Conservation (phyloP, 352 stramenopile genomes). For the Phytophthora chlamydospora region DNA sequence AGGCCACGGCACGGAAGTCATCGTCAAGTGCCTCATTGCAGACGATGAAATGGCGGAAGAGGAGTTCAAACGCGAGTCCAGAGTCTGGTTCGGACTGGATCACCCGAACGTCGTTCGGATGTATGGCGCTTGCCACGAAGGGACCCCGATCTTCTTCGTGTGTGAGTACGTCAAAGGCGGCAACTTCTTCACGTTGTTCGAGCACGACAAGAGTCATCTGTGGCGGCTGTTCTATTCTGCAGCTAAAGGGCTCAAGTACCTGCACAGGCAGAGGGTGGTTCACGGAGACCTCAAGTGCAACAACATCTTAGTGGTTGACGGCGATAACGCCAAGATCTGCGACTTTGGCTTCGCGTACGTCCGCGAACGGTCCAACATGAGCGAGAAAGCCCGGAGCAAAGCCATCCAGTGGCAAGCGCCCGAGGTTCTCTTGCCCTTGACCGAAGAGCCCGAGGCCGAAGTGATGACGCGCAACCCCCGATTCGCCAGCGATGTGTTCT, state of each 20-base stretch:
- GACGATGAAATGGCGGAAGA: conserved; percentile 7
- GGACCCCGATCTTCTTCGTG: conserved; percentile 26
- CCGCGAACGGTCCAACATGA: conserved; percentile 18
- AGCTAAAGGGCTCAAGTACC: conserved; percentile 52
- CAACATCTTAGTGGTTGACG: conserved; percentile 72
- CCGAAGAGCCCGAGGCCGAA: not conserved
- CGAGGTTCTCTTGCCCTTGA: conserved; percentile 17
- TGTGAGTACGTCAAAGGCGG: conserved; percentile 28
- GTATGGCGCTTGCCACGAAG: conserved; percentile 42
- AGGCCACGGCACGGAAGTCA: conserved; percentile 17
- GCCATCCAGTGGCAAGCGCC: conserved; percentile 34
- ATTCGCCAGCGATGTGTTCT: conserved; percentile 32
- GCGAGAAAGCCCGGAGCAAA: conserved; percentile 4
- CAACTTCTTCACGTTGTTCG: conserved; percentile 33
- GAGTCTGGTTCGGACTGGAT: conserved; percentile 36
- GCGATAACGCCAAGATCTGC: conserved; percentile 30
- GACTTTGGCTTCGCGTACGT: conserved; percentile 41
- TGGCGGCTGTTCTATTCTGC: conserved; percentile 35
- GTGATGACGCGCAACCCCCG: conserved; percentile 2
- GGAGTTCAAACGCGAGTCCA: conserved; percentile 31
- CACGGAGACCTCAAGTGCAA: conserved; percentile 86
- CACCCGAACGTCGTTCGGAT: conserved; percentile 38
- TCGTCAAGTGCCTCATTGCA: conserved; percentile 37
- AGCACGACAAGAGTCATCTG: conserved; percentile 13
- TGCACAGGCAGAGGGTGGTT: conserved; percentile 59